These are phyloP conservation scores for Ophiocytium majus DNA, from an alignment of 352 stramenopile species.

Conservation along the genomic window DNA sequence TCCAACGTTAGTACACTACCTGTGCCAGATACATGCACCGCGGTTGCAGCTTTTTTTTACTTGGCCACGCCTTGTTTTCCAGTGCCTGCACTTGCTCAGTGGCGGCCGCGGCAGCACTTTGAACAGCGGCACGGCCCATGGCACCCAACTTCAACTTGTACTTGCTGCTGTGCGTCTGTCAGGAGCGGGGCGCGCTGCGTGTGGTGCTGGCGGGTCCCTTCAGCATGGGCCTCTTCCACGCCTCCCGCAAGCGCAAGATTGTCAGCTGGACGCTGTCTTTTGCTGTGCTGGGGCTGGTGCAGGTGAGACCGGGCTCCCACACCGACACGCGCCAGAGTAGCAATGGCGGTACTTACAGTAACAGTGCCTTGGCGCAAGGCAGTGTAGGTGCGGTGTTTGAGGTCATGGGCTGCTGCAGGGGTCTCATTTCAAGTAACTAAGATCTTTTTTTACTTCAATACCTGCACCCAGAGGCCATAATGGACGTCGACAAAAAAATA, in stretches of 20 bases:
- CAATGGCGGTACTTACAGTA: no score
- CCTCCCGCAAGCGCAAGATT: constrained; percentile 70
- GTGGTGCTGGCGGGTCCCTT: constrained; percentile 71
- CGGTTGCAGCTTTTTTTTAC: neutral
- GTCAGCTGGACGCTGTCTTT: constrained; percentile 69
- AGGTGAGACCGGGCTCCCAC: neutral
- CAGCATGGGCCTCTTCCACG: constrained; percentile 75
- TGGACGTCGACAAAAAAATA: no score
- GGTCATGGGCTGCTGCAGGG: neutral
- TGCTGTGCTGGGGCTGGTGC: constrained; percentile 69
- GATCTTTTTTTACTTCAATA: neutral
- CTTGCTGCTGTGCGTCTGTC: neutral
- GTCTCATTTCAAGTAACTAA: neutral
- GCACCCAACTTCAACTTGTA: neutral
- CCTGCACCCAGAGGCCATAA: no score
- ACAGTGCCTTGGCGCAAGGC: no score
- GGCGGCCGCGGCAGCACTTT: neutral
- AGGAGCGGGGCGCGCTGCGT: constrained; percentile 53
- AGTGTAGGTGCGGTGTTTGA: neutral
- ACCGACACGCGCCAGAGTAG: no score
- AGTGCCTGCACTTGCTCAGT: neutral
- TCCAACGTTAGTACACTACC: neutral
- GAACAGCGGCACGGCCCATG: neutral
- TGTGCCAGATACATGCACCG: neutral
- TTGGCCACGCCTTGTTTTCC: neutral